phyloP scores from a whole-genome alignment of 441 rosid genomes.

The Kokia cookei region DNA sequence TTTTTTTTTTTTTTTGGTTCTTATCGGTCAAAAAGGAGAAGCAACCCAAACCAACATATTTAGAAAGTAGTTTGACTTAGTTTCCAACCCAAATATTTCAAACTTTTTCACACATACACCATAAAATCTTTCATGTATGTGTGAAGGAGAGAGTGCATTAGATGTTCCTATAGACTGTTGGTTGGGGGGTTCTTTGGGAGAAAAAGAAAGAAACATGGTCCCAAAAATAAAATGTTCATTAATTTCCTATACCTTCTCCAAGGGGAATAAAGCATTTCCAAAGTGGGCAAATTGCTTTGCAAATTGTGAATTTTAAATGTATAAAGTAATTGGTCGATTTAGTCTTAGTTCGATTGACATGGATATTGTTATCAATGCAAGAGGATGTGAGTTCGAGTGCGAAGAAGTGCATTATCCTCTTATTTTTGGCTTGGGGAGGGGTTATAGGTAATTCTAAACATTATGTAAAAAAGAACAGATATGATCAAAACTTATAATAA shows the following conservation, averaged over 20 bases:
- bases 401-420: no score
- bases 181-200: neutral
- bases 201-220: no score
- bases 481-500: no score
- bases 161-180: neutral
- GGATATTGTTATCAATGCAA: no score
- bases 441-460: accelerated
- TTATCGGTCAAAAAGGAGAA: conserved; percentile 16
- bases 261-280: neutral
- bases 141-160: neutral
- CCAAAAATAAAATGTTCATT: neutral
- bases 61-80: conserved; percentile 16
- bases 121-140: neutral
- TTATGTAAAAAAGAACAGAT: no score
- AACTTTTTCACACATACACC: conserved; percentile 4
- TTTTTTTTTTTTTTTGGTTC: no score
- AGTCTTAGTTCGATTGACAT: no score
- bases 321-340: no score
- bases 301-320: neutral
- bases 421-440: no score
- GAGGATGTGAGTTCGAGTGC: no score
- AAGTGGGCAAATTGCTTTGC: neutral
- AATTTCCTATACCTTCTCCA: neutral
- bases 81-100: neutral
- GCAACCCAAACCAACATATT: conserved; percentile 5